Conservation (phyloP, 2,329 filamentous ascomycete genomes). For the Diplodia corticola region DNA sequence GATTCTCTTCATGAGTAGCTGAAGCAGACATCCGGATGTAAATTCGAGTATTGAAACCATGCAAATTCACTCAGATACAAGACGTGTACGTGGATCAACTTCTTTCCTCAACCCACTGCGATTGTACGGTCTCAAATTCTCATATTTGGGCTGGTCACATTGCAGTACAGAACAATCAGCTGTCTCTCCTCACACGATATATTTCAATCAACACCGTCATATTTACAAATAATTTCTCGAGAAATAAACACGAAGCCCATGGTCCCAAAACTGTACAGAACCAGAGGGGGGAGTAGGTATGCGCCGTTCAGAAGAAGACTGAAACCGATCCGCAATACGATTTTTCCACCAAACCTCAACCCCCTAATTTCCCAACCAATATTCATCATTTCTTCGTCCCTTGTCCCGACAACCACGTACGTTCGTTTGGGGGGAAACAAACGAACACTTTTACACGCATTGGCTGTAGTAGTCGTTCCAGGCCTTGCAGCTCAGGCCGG, state of each 20-base stretch:
- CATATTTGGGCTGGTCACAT: background rate
- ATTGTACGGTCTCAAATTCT: too few relatives aligned
- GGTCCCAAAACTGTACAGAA: background rate
- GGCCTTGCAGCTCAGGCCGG: slow-evolving; percentile 37
- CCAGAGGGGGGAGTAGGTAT: background rate
- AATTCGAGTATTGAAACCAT: too few relatives aligned
- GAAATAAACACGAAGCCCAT: background rate
- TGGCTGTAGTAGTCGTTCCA: slow-evolving; percentile 45
- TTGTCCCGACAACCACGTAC: too few relatives aligned
- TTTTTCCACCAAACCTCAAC: background rate
- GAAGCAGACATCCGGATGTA: too few relatives aligned
- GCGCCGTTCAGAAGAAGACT: background rate
- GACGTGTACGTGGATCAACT: too few relatives aligned
- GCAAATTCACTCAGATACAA: too few relatives aligned
- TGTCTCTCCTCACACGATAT: background rate
- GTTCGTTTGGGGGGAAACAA: too few relatives aligned
- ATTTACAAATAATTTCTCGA: background rate
- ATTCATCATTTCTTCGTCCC: background rate
- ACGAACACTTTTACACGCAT: slow-evolving; percentile 29
- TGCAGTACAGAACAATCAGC: background rate
- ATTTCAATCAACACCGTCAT: background rate
- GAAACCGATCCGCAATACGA: background rate
- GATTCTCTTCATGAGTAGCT: too few relatives aligned
- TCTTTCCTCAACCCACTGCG: too few relatives aligned
- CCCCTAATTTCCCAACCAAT: background rate